Conservation (phyloP, 1,139 yeast genomes). For the Blastobotrys serpentis region DNA sequence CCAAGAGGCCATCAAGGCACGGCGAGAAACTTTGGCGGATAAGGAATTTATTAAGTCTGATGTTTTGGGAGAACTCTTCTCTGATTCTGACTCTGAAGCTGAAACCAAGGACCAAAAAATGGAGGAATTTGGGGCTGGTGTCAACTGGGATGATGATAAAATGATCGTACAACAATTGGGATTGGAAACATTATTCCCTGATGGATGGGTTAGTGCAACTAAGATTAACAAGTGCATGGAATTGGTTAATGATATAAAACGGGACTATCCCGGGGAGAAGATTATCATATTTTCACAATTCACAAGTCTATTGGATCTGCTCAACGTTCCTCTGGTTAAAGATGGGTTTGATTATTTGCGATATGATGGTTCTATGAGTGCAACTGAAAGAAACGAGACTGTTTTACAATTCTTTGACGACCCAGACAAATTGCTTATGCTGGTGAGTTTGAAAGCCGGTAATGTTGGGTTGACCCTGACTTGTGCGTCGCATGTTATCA, state of each 20-base stretch:
- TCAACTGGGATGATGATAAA: constrained; percentile 16
- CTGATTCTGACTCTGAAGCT: constrained; percentile 9
- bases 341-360: constrained; percentile 53
- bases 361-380: constrained; percentile 80
- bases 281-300: constrained; percentile 83
- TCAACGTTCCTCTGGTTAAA: constrained; percentile 55
- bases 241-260: constrained; percentile 45
- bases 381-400: constrained; percentile 59
- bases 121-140: constrained; percentile 10
- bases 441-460: constrained; percentile 85
- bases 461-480: constrained; percentile 90
- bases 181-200: constrained; percentile 29
- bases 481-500: constrained; percentile 86
- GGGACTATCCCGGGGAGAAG: constrained; percentile 54
- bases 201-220: constrained; percentile 39
- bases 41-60: constrained; percentile 10
- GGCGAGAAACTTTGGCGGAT: constrained; percentile 1
- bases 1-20: constrained; percentile 5
- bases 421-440: constrained; percentile 51
- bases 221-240: constrained; percentile 54
- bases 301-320: constrained; percentile 69
- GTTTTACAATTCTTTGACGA: constrained; percentile 65
- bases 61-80: constrained; percentile 1
- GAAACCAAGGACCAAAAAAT: constrained; percentile 14
- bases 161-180: constrained; percentile 29